Conservation (phyloP, 2,329 filamentous ascomycete genomes). For the Grosmannia clavigera region DNA sequence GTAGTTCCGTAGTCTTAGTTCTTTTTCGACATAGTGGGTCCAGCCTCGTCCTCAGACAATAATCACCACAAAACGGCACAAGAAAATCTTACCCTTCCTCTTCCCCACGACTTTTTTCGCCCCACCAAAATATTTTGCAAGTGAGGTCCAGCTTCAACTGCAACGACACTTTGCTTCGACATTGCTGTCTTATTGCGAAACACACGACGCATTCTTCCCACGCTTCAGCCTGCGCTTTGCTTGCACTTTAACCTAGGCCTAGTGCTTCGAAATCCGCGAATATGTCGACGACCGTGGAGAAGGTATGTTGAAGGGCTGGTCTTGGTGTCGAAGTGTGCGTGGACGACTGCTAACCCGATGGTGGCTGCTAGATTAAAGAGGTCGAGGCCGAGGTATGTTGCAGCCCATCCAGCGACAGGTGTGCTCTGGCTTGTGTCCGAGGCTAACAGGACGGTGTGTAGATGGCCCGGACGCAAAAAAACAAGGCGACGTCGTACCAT, state of each 20-base stretch:
- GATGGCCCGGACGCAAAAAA: slow-evolving; percentile 97
- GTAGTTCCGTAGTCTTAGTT: no score
- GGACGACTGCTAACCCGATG: slow-evolving; percentile 8
- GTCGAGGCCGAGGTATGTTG: slow-evolving; percentile 82
- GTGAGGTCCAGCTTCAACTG: background rate
- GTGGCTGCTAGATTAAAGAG: slow-evolving; percentile 66
- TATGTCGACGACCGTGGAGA: slow-evolving; percentile 97
- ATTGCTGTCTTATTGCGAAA: background rate
- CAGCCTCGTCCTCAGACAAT: background rate
- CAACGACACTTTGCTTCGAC: background rate
- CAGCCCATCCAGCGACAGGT: background rate
- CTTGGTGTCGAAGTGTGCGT: slow-evolving; percentile 2
- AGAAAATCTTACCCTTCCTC: background rate
- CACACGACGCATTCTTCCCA: background rate
- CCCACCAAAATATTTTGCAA: slow-evolving; percentile 9
- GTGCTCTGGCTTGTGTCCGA: background rate
- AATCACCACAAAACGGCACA: background rate
- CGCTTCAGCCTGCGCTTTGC: no score
- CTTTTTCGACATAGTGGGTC: background rate
- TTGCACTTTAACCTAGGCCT: background rate
- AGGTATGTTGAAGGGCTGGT: slow-evolving; percentile 38
- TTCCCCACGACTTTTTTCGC: slow-evolving; percentile 11
- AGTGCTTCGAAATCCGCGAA: slow-evolving; percentile 23
- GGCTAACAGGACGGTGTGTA: slow-evolving; percentile 21
- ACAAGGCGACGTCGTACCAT: slow-evolving; percentile 90